phyloP scores from a whole-genome alignment of 2,329 filamentous ascomycete species.

The Diaporthe sp. region DNA sequence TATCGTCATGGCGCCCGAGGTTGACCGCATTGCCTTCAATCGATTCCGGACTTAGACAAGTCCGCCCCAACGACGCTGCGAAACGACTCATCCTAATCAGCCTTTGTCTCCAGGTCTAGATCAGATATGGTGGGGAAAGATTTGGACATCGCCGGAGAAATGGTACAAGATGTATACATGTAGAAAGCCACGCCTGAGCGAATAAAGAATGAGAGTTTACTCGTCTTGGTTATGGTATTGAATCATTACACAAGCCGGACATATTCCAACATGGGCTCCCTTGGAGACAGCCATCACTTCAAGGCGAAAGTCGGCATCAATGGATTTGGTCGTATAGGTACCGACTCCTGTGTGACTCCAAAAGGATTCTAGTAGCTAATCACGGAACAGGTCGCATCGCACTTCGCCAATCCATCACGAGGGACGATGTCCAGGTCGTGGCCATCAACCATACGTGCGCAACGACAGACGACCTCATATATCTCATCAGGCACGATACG shows the following conservation, averaged over 20 bases:
- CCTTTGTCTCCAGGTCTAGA: background rate
- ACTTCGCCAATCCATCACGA: slow-evolving; percentile 7
- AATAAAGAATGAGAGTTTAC: background rate
- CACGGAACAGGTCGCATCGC: background rate
- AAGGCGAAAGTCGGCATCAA: slow-evolving; percentile 5
- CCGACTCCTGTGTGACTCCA: background rate
- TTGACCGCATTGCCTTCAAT: background rate
- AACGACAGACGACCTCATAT: slow-evolving; percentile 8
- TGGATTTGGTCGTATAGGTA: slow-evolving; percentile 5
- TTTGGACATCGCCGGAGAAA: background rate
- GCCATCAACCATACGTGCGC: background rate
- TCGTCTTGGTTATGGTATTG: background rate
- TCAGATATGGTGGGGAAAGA: background rate
- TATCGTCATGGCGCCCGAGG: slow-evolving; percentile 6
- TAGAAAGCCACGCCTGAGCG: background rate
- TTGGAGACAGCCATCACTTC: background rate
- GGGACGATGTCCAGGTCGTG: background rate
- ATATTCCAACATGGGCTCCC: slow-evolving; percentile 1
- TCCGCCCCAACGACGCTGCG: background rate
- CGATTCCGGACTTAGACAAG: slow-evolving; percentile 10
- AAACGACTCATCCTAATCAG: background rate
- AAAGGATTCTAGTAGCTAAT: background rate
- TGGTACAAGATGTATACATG: slow-evolving; percentile 4
- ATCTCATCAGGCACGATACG: background rate
- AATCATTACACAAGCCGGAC: background rate